Conservation (phyloP, 495 filamentous ascomycete species). For the Hypomontagnella monticulosa region DNA sequence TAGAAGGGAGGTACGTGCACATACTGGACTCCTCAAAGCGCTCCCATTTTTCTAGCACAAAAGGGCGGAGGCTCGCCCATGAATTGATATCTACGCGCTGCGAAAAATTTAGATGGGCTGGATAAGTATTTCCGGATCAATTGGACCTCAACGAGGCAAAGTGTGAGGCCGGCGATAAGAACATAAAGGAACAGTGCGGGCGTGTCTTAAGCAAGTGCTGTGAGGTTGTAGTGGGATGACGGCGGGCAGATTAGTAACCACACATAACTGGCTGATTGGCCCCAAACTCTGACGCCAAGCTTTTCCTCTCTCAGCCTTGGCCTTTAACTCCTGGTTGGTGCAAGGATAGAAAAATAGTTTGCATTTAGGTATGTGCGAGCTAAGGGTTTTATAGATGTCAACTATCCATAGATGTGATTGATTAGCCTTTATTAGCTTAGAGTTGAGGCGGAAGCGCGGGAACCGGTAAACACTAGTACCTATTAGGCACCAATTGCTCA, state of each 20-base stretch:
- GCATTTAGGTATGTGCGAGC: neutral
- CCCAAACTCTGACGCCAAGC: constrained; percentile 17
- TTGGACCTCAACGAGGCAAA: constrained; percentile 23
- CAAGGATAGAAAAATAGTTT: neutral
- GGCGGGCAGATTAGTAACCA: constrained; percentile 35
- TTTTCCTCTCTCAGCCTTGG: constrained; percentile 32
- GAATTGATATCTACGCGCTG: constrained; percentile 24
- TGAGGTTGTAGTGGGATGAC: constrained; percentile 46
- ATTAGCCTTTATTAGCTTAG: neutral
- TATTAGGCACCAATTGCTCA: too few relatives aligned
- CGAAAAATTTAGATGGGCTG: neutral
- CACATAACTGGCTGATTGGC: constrained; percentile 21
- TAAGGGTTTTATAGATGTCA: constrained; percentile 6
- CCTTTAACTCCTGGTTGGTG: neutral
- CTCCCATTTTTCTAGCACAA: constrained; percentile 44
- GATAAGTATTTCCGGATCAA: constrained; percentile 21
- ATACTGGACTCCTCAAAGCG: constrained; percentile 44
- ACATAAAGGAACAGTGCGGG: constrained; percentile 24
- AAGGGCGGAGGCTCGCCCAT: constrained; percentile 41
- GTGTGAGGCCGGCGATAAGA: constrained; percentile 38
- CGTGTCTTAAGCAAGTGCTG: constrained; percentile 18
- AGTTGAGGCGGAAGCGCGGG: too few relatives aligned
- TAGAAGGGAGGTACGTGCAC: constrained; percentile 6
- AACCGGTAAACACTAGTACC: too few relatives aligned
- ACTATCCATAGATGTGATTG: too few relatives aligned